A percentile compares a stretch with the other conserved stretches of the same genome.
phyloP scores from a whole-genome alignment of 2,329 filamentous ascomycete genomes.

The Fusarium irregulare region DNA sequence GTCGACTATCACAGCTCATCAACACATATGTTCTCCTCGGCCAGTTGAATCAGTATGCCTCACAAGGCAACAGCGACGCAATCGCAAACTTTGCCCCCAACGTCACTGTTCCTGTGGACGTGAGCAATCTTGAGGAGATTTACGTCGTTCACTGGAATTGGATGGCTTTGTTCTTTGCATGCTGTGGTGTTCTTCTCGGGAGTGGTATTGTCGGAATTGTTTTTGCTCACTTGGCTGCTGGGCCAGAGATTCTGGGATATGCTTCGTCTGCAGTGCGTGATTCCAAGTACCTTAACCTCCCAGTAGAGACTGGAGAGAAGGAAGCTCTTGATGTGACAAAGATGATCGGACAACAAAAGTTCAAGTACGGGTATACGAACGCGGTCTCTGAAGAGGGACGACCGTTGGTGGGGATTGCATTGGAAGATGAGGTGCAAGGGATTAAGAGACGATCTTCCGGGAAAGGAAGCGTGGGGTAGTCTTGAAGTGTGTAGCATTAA shows the following conservation, averaged over 20 bases:
- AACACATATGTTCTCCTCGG: conserved; percentile 21
- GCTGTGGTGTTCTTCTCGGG: background rate
- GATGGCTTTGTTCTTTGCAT: background rate
- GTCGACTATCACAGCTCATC: conserved; percentile 15
- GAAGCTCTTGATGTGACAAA: conserved; percentile 11
- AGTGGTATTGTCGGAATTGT: conserved; percentile 6
- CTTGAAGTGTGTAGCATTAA: background rate
- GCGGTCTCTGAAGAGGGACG: background rate
- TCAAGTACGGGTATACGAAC: conserved; percentile 5
- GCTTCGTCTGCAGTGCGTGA: conserved; percentile 26
- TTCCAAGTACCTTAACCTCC: conserved; percentile 1
- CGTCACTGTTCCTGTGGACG: background rate
- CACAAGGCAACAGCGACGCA: background rate
- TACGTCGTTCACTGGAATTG: background rate
- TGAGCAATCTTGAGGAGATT: background rate
- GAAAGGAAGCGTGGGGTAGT: background rate
- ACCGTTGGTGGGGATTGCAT: background rate
- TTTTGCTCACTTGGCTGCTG: conserved; percentile 24
- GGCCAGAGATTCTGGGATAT: conserved; percentile 33
- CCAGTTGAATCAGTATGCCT: background rate
- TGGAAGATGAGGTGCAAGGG: background rate
- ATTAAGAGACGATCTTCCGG: background rate
- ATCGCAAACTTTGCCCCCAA: background rate
- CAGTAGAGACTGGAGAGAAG: background rate
- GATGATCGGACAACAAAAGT: background rate